Percentiles rank a stretch among this genome's conserved stretches.
These are phyloP conservation scores for Royoungia palumana DNA, from an alignment of 768 basidiomycete species.

Conservation along the genomic window DNA sequence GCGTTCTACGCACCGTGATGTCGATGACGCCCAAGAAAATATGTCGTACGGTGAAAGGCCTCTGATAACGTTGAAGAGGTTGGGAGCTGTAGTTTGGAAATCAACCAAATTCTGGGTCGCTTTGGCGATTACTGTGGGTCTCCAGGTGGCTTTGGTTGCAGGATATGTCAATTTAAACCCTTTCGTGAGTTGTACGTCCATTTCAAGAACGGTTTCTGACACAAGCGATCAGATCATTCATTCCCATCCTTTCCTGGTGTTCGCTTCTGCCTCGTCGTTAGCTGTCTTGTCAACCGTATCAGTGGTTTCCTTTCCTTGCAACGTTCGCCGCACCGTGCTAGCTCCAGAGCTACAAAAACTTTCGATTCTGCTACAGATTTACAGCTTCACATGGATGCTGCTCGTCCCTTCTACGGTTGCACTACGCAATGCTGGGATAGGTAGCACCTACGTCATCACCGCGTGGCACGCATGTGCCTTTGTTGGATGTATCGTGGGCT, in stretches of 20 bases:
- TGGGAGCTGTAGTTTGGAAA: constrained; percentile 38
- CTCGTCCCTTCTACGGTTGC: constrained; percentile 50
- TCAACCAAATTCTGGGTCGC: constrained; percentile 66
- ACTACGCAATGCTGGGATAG: constrained; percentile 41
- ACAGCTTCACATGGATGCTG: constrained; percentile 56
- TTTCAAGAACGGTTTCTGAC: background rate
- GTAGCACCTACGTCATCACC: constrained; percentile 55
- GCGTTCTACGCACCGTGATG: constrained; percentile 1
- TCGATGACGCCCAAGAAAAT: constrained; percentile 1
- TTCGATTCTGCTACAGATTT: constrained; percentile 50
- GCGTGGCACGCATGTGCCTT: constrained; percentile 50
- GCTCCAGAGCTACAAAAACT: constrained; percentile 46
- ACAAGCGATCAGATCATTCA: constrained; percentile 51
- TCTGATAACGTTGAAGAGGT: constrained; percentile 25
- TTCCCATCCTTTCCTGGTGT: constrained; percentile 50
- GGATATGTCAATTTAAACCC: constrained; percentile 58
- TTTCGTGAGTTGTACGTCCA: constrained; percentile 43
- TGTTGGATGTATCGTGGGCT: constrained; percentile 38
- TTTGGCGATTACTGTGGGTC: constrained; percentile 40
- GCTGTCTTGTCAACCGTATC: constrained; percentile 48
- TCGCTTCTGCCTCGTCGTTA: constrained; percentile 47
- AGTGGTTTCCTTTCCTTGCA: constrained; percentile 36
- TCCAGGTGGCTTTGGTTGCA: constrained; percentile 47
- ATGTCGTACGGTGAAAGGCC: constrained; percentile 9
- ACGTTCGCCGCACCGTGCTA: constrained; percentile 20